Evolutionary conservation across 2,329 filamentous ascomycete species (phyloP).

Genomic region (Epichloe aotearoae): DNA sequence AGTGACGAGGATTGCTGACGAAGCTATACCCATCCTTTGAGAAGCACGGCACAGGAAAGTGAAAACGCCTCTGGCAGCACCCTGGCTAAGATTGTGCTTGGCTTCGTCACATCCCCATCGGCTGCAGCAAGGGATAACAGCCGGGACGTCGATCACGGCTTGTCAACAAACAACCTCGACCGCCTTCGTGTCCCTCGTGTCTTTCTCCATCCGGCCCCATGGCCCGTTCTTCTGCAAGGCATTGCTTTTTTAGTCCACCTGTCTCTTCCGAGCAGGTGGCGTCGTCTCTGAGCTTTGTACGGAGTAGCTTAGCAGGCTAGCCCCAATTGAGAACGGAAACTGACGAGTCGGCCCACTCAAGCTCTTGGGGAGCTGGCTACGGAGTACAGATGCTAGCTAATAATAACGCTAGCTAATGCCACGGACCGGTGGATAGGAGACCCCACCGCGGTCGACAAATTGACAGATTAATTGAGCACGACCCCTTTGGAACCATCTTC

Average conservation of each 20-base stretch:
- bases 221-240: constrained; percentile 2
- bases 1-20: not conserved
- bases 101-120: not conserved
- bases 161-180: constrained; percentile 1
- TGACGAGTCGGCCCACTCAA: constrained; percentile 3
- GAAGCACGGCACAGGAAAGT: not conserved
- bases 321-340: constrained; percentile 1
- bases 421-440: constrained; percentile 9
- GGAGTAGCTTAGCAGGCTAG: not conserved
- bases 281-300: not conserved
- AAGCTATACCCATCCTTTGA: not conserved
- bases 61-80: not conserved
- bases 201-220: not conserved
- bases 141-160: constrained; percentile 2
- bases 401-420: no score
- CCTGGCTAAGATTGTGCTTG: not conserved
- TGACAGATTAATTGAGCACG: no score
- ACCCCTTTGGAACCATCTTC: constrained; percentile 7
- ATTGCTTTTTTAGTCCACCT: constrained; percentile 6
- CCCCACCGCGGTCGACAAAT: not conserved
- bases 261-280: constrained; percentile 4
- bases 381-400: not conserved
- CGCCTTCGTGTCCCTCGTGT: constrained; percentile 1
- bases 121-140: constrained; percentile 3
- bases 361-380: not conserved